Evolutionary conservation across 2,329 filamentous ascomycete species (phyloP), one percentile per base, ranked within the genome.

Genomic region (Fusarium luffae): DNA sequence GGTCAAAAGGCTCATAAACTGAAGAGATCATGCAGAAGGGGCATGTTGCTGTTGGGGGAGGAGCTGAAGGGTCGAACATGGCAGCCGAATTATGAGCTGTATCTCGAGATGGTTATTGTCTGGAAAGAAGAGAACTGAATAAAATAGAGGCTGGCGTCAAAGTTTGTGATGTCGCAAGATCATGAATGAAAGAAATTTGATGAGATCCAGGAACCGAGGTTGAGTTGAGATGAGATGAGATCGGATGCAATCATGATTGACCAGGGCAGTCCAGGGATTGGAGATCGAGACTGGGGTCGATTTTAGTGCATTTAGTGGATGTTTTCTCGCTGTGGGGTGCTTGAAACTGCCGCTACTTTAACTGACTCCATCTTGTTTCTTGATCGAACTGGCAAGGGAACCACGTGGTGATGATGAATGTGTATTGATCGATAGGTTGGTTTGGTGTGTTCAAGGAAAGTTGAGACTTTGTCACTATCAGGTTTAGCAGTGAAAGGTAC

Each of bases 21-120:
- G 77, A 66, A 25, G 85, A 81, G 72, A 92, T 91, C 66, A 78
- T 79, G 82, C 89, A 92, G 77, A 92, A 92, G 11, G 89, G 87
- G 70, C 89, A 92, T 41, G 77, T 73, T 25, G 77, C 75, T 40
- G 74, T 70, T 49, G 76, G 63, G 10, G 79, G 63, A n/a, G 79
- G 75, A 27, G 77, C 56, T 4, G 77, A 78, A 21, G 79, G 78
- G 66, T 82, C 81, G 71, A 82, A 83, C 69, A 76, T 74, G 65
- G 50, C 11, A 47, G 34, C 25, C 40, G 27, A 27, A 30, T 44
- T 11, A 19, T 3, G 4, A 8, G 28, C 12, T 30, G 28, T 30
- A 13, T 30, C 28, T 23, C 19, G 13, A 14, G 14, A 8, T 47
- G 10, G 1, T 14, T 32, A 16, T 4, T 23, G 12, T 28, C 32